These are phyloP conservation scores for Brassica hybrid DNA, from an alignment of 441 rosid species.

Conservation along the genomic window DNA sequence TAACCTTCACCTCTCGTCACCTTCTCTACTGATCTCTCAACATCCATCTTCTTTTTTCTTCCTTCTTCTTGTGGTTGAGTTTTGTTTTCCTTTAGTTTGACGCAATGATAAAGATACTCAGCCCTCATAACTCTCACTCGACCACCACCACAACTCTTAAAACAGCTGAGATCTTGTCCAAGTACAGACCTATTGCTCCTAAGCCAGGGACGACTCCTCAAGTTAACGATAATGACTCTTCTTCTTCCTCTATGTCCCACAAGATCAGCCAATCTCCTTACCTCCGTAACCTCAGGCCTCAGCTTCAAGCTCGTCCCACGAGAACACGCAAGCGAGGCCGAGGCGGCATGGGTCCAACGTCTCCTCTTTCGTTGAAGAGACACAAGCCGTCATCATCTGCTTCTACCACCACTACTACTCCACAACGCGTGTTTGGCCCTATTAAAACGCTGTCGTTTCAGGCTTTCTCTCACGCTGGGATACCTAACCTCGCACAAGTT, in stretches of 20 bases:
- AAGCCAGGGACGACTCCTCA: constrained; percentile 61
- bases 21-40: constrained; percentile 21
- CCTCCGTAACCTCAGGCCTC: constrained; percentile 81
- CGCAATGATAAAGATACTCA: constrained; percentile 78
- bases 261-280: constrained; percentile 80
- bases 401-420: constrained; percentile 12
- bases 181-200: constrained; percentile 93
- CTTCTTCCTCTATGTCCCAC: constrained; percentile 58
- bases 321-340: constrained; percentile 90
- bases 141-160: constrained; percentile 57
- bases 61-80: neutral
- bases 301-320: constrained; percentile 82
- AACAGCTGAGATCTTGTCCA: constrained; percentile 92
- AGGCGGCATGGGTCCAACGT: constrained; percentile 50
- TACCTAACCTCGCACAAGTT: constrained; percentile 26
- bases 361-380: constrained; percentile 61
- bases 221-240: constrained; percentile 44
- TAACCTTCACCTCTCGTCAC: constrained; percentile 17
- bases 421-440: constrained; percentile 44
- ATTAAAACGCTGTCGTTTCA: constrained; percentile 49
- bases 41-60: constrained; percentile 6
- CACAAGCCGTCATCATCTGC: constrained; percentile 47
- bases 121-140: constrained; percentile 51
- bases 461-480: constrained; percentile 48
- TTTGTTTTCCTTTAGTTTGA: neutral